Evolutionary conservation across 1,284 basidiomycete species (phyloP).

Genomic region (Gymnopus androsaceus): DNA sequence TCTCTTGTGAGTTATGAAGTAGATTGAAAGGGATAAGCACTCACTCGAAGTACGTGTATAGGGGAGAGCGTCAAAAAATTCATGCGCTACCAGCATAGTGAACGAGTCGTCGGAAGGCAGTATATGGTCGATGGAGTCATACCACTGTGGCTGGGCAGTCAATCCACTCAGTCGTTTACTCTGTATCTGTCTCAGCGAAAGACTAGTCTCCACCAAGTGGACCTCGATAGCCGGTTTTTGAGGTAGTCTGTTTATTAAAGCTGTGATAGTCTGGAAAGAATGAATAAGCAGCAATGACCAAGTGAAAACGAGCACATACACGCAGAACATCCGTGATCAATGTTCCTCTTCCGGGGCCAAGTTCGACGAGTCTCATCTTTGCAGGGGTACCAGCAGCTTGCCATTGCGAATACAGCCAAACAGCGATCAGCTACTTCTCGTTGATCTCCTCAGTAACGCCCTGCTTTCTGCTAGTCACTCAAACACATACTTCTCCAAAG

Average conservation of each 20-base stretch:
- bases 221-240: constrained; percentile 51
- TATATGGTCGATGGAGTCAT: constrained; percentile 73
- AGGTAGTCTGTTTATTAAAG: constrained; percentile 41
- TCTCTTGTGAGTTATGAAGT: too few relatives aligned
- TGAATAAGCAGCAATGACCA: neutral
- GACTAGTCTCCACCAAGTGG: constrained; percentile 83
- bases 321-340: constrained; percentile 90
- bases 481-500: constrained; percentile 85
- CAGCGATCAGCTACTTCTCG: constrained; percentile 68
- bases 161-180: constrained; percentile 46
- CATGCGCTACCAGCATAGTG: constrained; percentile 92
- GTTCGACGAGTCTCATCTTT: constrained; percentile 79
- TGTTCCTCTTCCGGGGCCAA: constrained; percentile 94
- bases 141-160: constrained; percentile 64
- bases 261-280: constrained; percentile 50
- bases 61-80: constrained; percentile 97
- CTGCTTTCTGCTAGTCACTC: neutral
- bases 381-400: constrained; percentile 53
- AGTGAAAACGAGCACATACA: constrained; percentile 45
- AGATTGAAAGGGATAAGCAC: constrained; percentile 12
- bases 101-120: constrained; percentile 56
- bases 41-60: constrained; percentile 86
- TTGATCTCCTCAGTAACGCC: constrained; percentile 36
- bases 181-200: constrained; percentile 68
- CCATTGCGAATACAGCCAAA: constrained; percentile 89